Conservation (phyloP, 2,329 filamentous ascomycete species). For the Alternaria dauci region DNA sequence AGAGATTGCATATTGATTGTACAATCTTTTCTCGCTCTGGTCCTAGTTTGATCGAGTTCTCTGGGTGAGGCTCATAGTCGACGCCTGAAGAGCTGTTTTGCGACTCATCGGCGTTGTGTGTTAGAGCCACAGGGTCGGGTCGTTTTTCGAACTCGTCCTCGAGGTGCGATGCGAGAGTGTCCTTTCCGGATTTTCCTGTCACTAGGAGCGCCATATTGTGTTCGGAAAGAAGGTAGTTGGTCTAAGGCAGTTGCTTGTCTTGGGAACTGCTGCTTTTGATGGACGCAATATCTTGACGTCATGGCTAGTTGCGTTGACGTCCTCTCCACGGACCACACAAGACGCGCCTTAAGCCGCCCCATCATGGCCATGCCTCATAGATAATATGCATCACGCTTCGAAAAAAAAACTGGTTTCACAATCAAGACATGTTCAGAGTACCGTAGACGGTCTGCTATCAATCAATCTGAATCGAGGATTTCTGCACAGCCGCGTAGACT, state of each 20-base stretch:
- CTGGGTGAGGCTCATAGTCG: conserved; percentile 41
- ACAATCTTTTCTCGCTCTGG: conserved; percentile 53
- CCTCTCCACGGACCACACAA: not conserved
- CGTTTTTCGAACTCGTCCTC: conserved; percentile 31
- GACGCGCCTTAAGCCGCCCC: not conserved
- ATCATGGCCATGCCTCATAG: not conserved
- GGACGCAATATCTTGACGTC: not conserved
- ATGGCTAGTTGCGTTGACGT: not conserved
- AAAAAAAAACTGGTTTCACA: not conserved
- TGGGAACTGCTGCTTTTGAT: not conserved
- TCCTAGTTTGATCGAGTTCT: conserved; percentile 27
- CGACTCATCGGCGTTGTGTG: conserved; percentile 34
- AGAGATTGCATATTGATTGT: conserved; percentile 55
- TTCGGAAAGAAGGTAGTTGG: not conserved
- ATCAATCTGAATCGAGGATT: conserved; percentile 1
- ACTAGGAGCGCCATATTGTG: conserved; percentile 7
- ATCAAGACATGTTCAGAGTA: not conserved
- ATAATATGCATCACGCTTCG: not conserved
- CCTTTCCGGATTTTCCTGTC: conserved; percentile 15
- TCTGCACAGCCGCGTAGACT: conserved; percentile 2
- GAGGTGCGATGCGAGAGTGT: conserved; percentile 20
- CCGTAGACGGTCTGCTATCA: not conserved
- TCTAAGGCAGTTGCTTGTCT: not conserved
- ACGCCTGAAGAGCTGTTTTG: conserved; percentile 42
- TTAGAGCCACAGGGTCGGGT: conserved; percentile 40